phyloP scores from a whole-genome alignment of 2,329 filamentous ascomycete species.

The Tolypocladium cylindrosporum region DNA sequence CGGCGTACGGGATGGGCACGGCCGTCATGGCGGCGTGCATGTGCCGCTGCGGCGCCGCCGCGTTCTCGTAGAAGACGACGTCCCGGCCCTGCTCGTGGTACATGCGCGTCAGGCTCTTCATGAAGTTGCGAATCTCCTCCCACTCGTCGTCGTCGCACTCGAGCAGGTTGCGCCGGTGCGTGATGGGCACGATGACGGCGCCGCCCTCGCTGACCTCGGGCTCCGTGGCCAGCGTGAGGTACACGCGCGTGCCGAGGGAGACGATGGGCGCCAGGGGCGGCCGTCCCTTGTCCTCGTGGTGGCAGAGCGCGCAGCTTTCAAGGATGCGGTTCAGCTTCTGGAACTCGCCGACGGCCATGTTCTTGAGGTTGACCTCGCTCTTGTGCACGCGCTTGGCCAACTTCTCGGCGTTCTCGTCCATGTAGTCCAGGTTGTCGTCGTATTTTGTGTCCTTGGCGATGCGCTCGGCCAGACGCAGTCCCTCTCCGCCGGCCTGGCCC shows the following conservation, averaged over 20 bases:
- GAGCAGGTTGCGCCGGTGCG: slow-evolving; percentile 82
- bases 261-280: slow-evolving; percentile 78
- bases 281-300: slow-evolving; percentile 69
- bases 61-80: slow-evolving; percentile 97
- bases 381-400: slow-evolving; percentile 81
- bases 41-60: slow-evolving; percentile 67
- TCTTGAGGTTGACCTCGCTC: slow-evolving; percentile 79
- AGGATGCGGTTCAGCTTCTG: slow-evolving; percentile 82
- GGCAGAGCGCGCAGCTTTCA: slow-evolving; percentile 81
- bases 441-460: slow-evolving; percentile 92
- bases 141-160: slow-evolving; percentile 98
- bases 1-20: slow-evolving; percentile 78
- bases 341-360: slow-evolving; percentile 76
- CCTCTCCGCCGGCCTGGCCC: slow-evolving; percentile 68
- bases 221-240: slow-evolving; percentile 78
- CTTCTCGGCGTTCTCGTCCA: slow-evolving; percentile 92
- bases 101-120: slow-evolving; percentile 90
- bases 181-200: slow-evolving; percentile 79
- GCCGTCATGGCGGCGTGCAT: slow-evolving; percentile 78
- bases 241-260: slow-evolving; percentile 76
- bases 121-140: slow-evolving; percentile 98
- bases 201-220: slow-evolving; percentile 78
- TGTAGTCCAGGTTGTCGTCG: slow-evolving; percentile 86
- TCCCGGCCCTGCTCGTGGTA: slow-evolving; percentile 90
- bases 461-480: slow-evolving; percentile 73